Evolutionary conservation across 164 flowering plant genomes (phyloP), one percentile per base, ranked within the genome.

Genomic region (Piper longum): DNA sequence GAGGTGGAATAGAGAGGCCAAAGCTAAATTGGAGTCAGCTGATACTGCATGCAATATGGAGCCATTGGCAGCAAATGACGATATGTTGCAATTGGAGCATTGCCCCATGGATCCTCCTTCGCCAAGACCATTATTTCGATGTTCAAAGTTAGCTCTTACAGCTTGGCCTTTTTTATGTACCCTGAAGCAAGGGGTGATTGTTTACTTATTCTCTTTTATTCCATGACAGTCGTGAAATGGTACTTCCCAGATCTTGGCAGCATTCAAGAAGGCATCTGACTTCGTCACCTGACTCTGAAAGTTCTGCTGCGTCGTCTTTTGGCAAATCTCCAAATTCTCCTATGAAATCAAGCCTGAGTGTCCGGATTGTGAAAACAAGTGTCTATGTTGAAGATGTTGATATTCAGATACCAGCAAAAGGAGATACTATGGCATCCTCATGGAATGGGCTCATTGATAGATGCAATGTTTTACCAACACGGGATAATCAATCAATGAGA

Each of bases 281-380:
- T 59, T 77, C 66, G 54, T 77, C 86, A 59, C 79, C 83, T 9
- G 80, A 78, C 54, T 82, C 85, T 65, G 80, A 67, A 58, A 51
- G 66, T 60, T 63, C 73, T 45, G 57, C 64, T 18, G 60, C 56
- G 54, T 57, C 76, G 63, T 74, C 81, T 55, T 51, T 67, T 64
- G 69, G 68, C 45, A 74, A 61, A 57, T 66, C 75, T 8, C 63
- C 74, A 42, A 64, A 36, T 39, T 70, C 78, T 56, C 70, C 71
- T 3, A 62, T 55, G 61, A 64, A 40, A 64, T 73, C 70, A 59
- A 66, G 71, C 62, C 54, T 62, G 41, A 65, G 59, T 66, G 69
- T 61, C 44, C 60, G 69, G 58, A 51, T 66, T 60, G 48, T 19
- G 19, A 76, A 71, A 66, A 66, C 60, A 51, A 64, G 60, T 66